Evolutionary conservation across 768 basidiomycete genomes (phyloP).

Genomic region (Suillus decipiens): DNA sequence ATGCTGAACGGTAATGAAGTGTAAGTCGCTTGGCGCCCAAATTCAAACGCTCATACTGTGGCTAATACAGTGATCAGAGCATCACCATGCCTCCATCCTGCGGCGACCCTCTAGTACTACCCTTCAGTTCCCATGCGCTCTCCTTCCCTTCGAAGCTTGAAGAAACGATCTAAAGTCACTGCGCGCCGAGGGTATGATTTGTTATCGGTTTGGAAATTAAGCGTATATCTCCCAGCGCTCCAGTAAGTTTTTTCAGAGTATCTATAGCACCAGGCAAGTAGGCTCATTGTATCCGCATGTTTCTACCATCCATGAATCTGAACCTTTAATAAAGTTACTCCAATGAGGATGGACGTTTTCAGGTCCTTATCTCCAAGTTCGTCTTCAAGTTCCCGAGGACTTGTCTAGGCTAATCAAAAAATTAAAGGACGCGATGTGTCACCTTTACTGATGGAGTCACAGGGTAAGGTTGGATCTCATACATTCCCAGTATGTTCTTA

Average conservation of each 20-base stretch:
- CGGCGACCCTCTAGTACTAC: not conserved
- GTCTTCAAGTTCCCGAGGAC: no score
- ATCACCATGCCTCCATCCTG: no score
- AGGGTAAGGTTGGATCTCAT: not conserved
- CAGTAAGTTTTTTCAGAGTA: not conserved
- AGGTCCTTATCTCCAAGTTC: no score
- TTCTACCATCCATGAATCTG: not conserved
- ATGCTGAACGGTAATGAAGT: no score
- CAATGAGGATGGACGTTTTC: no score
- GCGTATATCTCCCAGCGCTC: not conserved
- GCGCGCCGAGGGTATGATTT: not conserved
- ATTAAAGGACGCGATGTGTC: no score
- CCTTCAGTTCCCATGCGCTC: not conserved
- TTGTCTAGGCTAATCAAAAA: no score
- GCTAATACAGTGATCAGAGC: not conserved
- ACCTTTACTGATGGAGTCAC: not conserved
- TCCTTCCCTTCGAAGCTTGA: not conserved
- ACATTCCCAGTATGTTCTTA: not conserved
- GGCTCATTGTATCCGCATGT: not conserved
- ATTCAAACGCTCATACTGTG: no score
- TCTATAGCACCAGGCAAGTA: not conserved
- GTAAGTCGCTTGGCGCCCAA: no score
- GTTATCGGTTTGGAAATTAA: not conserved
- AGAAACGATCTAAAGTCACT: not conserved
- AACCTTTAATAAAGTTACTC: not conserved